Percentiles rank a stretch among this genome's conserved stretches.
Evolutionary conservation across 352 stramenopile genomes (phyloP).

Genomic region (Pythium insidiosum): DNA sequence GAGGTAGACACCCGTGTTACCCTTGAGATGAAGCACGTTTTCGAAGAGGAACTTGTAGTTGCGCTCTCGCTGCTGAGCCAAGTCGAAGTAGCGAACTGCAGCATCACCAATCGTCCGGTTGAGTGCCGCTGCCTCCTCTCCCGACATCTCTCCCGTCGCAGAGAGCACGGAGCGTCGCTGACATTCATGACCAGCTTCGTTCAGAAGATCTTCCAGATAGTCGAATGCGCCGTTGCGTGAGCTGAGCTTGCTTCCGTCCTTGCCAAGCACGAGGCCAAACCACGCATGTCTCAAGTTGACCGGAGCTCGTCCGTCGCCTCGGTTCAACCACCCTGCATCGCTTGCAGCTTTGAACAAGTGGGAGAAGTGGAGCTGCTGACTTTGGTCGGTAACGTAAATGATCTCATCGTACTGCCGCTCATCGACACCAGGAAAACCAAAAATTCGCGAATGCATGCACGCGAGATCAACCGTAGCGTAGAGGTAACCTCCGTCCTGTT

Average conservation of each 20-base stretch:
- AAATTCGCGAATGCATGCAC: conserved; percentile 65
- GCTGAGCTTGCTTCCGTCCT: conserved; percentile 73
- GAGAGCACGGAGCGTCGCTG: conserved; percentile 41
- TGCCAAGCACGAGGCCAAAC: conserved; percentile 72
- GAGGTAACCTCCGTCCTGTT: conserved; percentile 68
- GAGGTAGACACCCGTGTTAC: conserved; percentile 79
- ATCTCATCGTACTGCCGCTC: conserved; percentile 64
- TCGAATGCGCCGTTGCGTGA: conserved; percentile 77
- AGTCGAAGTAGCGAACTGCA: conserved; percentile 76
- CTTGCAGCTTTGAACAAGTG: conserved; percentile 62
- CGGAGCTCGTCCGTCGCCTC: conserved; percentile 14
- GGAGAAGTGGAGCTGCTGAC: conserved; percentile 72
- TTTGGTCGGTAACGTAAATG: conserved; percentile 80
- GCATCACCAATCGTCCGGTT: conserved; percentile 63
- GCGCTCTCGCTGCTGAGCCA: conserved; percentile 72
- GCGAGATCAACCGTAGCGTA: conserved; percentile 78
- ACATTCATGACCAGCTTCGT: conserved; percentile 56
- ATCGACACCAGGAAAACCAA: conserved; percentile 59
- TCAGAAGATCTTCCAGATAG: conserved; percentile 65
- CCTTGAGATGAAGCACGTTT: conserved; percentile 72
- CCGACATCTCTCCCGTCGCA: too few relatives aligned
- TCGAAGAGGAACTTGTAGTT: conserved; percentile 86
- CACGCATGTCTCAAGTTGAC: conserved; percentile 60
- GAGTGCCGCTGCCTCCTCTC: conserved; percentile 15
- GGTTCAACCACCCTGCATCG: conserved; percentile 32